phyloP scores from a whole-genome alignment of 352 stramenopile species.

The Phytopythium boreale region DNA sequence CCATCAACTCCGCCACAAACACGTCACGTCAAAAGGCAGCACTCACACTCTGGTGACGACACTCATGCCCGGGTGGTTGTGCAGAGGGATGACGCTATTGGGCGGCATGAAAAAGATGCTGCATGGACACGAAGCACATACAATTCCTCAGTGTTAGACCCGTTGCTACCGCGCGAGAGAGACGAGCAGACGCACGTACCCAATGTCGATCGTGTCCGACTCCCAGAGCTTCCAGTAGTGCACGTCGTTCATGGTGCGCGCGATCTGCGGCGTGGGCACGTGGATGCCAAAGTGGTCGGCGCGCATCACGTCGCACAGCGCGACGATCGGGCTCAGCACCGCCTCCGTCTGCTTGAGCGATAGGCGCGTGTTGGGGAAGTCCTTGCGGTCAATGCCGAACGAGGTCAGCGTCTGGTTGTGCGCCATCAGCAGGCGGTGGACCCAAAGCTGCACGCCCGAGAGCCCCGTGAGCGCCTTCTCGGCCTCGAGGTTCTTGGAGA shows the following conservation, averaged over 20 bases:
- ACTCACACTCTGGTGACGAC: constrained; percentile 80
- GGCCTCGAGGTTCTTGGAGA: constrained; percentile 40
- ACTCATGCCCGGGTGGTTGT: constrained; percentile 85
- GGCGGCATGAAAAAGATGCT: constrained; percentile 86
- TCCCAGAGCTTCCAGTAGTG: constrained; percentile 88
- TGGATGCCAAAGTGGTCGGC: constrained; percentile 73
- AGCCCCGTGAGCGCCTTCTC: constrained; percentile 55
- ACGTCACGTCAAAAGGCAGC: neutral
- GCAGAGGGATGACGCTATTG: constrained; percentile 67
- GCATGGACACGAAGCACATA: constrained; percentile 2
- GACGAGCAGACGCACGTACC: constrained; percentile 19
- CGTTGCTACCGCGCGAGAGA: neutral
- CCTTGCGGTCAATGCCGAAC: constrained; percentile 39
- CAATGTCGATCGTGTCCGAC: constrained; percentile 79
- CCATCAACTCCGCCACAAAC: neutral
- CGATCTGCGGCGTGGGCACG: constrained; percentile 60
- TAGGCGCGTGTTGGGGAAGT: constrained; percentile 68
- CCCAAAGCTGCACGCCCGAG: constrained; percentile 63
- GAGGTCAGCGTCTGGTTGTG: constrained; percentile 57
- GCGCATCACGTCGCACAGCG: constrained; percentile 49
- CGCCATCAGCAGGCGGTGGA: constrained; percentile 62
- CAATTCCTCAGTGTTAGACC: neutral
- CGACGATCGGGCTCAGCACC: constrained; percentile 58
- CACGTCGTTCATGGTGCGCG: constrained; percentile 68
- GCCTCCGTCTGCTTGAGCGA: constrained; percentile 72